phyloP scores from a whole-genome alignment of 2,329 filamentous ascomycete species.

The Teratosphaeria pseudoeucalypti region DNA sequence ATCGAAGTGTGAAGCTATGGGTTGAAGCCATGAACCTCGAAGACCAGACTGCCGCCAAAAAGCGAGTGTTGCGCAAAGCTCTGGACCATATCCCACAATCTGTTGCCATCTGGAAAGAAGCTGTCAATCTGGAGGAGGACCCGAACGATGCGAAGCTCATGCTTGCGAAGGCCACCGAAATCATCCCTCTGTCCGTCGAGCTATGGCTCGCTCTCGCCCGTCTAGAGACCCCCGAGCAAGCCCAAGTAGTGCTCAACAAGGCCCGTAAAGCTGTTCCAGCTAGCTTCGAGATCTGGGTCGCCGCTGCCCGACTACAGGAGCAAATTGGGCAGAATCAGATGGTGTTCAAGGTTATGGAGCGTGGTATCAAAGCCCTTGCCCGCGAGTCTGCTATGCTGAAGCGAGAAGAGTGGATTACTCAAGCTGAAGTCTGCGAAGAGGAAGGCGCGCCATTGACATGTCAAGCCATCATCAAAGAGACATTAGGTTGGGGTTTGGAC shows the following conservation, averaged over 20 bases:
- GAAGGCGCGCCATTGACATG: conserved; percentile 83
- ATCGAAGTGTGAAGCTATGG: conserved; percentile 81
- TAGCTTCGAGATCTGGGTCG: conserved; percentile 94
- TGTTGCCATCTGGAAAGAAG: conserved; percentile 94
- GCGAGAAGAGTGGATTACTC: conserved; percentile 90
- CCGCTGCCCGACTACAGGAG: conserved; percentile 76
- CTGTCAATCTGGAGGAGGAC: conserved; percentile 90
- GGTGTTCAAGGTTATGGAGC: conserved; percentile 80
- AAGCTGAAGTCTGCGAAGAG: conserved; percentile 89
- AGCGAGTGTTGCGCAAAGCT: conserved; percentile 83
- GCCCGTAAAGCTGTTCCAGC: conserved; percentile 89
- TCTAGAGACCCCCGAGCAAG: conserved; percentile 79
- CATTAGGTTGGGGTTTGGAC: conserved; percentile 82
- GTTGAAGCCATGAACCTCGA: conserved; percentile 92
- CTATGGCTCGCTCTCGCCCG: conserved; percentile 90
- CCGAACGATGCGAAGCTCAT: conserved; percentile 77
- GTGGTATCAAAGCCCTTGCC: conserved; percentile 76
- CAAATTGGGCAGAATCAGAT: conserved; percentile 75
- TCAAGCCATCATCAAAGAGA: conserved; percentile 81
- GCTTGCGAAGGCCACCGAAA: conserved; percentile 87
- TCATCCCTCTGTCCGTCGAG: conserved; percentile 87
- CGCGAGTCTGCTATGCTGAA: conserved; percentile 94
- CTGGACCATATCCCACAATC: conserved; percentile 89
- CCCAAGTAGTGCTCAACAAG: conserved; percentile 88
- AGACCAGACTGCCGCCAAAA: conserved; percentile 70